Evolutionary conservation across 2,329 filamentous ascomycete genomes (phyloP), one percentile per base, ranked within the genome.

Genomic region (Plenodomus biglobosus): DNA sequence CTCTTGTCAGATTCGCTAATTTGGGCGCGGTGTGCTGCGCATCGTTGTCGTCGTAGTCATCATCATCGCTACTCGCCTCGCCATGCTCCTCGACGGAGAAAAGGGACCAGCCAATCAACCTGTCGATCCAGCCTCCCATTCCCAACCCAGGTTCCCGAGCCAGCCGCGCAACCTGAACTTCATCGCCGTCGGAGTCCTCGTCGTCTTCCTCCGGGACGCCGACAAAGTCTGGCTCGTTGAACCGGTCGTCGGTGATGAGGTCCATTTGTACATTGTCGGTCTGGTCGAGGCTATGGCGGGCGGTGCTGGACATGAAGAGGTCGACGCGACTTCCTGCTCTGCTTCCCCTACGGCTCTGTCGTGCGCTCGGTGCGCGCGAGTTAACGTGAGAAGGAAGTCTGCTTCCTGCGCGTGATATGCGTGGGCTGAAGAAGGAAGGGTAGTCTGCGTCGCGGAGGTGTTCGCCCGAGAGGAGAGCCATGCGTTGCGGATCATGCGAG

Each of bases 111-210:
- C 80, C 80, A 48, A 85, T 80, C 30, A 85, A 59, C 19, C 76
- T 71, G 55, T 85, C 82, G 58, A 85, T 74, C 75, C 80, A 79
- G 8, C 75, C 70, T 0, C 82, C 82, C 3, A 85, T 65, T 0
- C 81, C 80, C 50, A 80, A 82, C 1, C 77, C 78, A n/a, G 74
- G 70, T 54, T 78, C 75, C 19, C 73, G 69, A 11, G 79, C 79
- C 24, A 84, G 65, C 2, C 75, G 69, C 36, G 78, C 76, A 16
- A 84, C 66, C 58, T 83, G 80, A 19, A 75, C 74, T 57, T 83
- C 81, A 39, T 81, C 79, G 21, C 74, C 72, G 10, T 68, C 70
- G 11, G 70, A 73, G 38, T 74, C 71, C 10, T 69, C 72, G 20
- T 68, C 67, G 3, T 67, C 61, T 18, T 80, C 76, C 10, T 69